These are phyloP conservation scores for Cercospora brassicicola DNA, from an alignment of 2,329 filamentous ascomycete species.

Conservation along the genomic window DNA sequence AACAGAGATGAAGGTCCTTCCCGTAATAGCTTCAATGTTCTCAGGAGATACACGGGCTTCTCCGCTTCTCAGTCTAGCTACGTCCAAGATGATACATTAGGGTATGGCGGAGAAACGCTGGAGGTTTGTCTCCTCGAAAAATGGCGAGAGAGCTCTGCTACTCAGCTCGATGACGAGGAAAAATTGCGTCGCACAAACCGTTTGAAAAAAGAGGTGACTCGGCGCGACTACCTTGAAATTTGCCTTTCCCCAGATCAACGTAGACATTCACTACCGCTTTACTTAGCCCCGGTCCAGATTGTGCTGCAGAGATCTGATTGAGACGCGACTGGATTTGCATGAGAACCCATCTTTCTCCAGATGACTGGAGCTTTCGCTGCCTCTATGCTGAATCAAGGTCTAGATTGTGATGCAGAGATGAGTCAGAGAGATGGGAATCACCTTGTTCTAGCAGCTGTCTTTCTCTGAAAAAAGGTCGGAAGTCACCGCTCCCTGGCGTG, in stretches of 20 bases:
- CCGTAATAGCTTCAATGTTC: neutral
- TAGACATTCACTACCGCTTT: neutral
- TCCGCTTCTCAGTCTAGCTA: neutral
- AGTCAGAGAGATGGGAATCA: neutral
- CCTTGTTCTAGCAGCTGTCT: neutral
- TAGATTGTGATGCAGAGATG: neutral
- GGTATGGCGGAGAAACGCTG: neutral
- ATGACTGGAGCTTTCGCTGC: neutral
- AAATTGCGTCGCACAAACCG: neutral
- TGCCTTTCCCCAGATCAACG: neutral
- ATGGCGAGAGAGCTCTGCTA: neutral
- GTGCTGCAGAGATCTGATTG: neutral
- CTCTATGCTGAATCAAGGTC: neutral
- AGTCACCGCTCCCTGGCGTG: neutral
- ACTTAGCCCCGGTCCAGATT: neutral
- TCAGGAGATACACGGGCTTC: neutral
- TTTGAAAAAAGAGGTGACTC: neutral
- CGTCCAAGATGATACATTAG: neutral
- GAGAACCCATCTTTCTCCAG: neutral
- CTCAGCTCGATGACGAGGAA: neutral
- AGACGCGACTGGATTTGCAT: neutral
- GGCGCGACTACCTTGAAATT: neutral
- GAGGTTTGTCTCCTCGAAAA: neutral
- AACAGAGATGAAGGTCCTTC: neutral
- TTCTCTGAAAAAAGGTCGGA: neutral